A percentile compares a stretch with the other conserved stretches of the same genome.
Conservation (phyloP, 345 rosid species). For the Murraya koenigii region DNA sequence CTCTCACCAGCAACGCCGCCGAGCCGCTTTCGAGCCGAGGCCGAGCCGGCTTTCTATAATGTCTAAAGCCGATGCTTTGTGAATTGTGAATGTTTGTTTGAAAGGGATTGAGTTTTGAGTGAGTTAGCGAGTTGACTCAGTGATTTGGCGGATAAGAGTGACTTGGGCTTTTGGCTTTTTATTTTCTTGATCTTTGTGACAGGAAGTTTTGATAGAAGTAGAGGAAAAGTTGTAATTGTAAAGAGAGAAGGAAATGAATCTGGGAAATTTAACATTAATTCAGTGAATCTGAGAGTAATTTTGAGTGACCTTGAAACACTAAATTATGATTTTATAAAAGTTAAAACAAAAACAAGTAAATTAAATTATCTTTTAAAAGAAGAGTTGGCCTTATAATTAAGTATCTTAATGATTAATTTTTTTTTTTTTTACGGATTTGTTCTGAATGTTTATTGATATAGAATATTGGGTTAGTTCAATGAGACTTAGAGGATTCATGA, state of each 20-base stretch:
- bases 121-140: slow-evolving; percentile 7
- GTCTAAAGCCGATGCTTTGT: slow-evolving; percentile 35
- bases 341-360: too few species aligned
- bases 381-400: too few species aligned
- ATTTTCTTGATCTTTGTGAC: neutral
- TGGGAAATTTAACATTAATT: neutral
- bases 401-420: too few species aligned
- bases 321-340: too few species aligned
- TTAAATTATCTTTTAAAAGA: too few species aligned
- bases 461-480: too few species aligned
- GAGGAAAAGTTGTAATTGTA: neutral
- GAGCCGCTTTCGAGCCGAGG: slow-evolving; percentile 41
- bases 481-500: too few species aligned
- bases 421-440: too few species aligned
- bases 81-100: neutral
- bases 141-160: neutral
- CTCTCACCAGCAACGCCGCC: slow-evolving; percentile 52
- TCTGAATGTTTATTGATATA: too few species aligned
- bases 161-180: neutral
- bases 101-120: neutral
- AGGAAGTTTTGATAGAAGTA: neutral
- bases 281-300: too few species aligned
- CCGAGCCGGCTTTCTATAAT: slow-evolving; percentile 49
- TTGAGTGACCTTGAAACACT: too few species aligned
- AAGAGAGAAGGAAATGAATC: neutral